Evolutionary conservation across 2,329 filamentous ascomycete species (phyloP).

Genomic region (Phyllosticta citriasiana): DNA sequence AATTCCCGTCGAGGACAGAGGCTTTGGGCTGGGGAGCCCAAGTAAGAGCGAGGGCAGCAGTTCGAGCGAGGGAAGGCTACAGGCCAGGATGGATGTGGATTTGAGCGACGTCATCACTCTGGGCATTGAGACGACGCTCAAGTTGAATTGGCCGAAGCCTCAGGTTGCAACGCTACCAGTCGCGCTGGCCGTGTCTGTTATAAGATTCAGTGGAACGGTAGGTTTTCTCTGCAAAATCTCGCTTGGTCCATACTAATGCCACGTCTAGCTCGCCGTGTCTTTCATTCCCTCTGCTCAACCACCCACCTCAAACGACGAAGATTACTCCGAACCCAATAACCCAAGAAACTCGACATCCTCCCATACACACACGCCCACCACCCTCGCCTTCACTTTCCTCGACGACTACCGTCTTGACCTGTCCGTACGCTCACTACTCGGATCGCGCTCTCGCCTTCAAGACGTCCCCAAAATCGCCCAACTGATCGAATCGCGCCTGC

Average conservation of each 20-base stretch:
- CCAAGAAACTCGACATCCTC: conserved; percentile 11
- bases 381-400: conserved; percentile 88
- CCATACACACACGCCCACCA: conserved; percentile 51
- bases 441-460: conserved; percentile 68
- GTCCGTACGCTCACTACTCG: conserved; percentile 68
- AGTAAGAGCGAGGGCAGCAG: conserved; percentile 11
- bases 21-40: conserved; percentile 41
- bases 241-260: neutral
- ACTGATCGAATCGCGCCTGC: conserved; percentile 66
- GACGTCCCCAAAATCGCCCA: conserved; percentile 85
- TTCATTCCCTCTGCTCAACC: conserved; percentile 61
- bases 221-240: conserved; percentile 1
- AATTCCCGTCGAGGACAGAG: conserved; percentile 76
- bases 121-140: conserved; percentile 84
- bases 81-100: conserved; percentile 95
- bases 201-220: conserved; percentile 80
- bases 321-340: conserved; percentile 17
- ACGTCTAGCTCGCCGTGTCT: conserved; percentile 59
- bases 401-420: conserved; percentile 81
- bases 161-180: conserved; percentile 84
- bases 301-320: conserved; percentile 21
- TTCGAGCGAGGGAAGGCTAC: conserved; percentile 58
- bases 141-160: conserved; percentile 90
- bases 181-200: conserved; percentile 80
- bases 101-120: conserved; percentile 92